Percentiles rank a stretch among this genome's conserved stretches.
These are phyloP conservation scores for Taphrina sp. DNA, from an alignment of 1,139 yeast species.

Conservation along the genomic window DNA sequence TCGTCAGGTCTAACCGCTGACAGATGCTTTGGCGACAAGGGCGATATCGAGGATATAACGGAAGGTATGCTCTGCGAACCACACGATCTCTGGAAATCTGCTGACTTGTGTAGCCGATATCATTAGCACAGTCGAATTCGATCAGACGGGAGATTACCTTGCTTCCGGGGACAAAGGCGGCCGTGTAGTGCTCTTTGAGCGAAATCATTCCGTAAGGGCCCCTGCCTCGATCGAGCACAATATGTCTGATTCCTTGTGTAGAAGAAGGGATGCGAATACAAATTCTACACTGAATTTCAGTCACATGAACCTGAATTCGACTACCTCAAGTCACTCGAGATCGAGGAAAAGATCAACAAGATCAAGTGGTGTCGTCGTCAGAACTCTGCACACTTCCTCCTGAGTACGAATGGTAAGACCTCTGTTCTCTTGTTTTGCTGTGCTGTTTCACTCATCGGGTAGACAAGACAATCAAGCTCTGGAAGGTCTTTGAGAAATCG, in stretches of 20 bases:
- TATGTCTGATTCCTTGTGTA: slow-evolving; percentile 4
- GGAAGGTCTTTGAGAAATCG: slow-evolving; percentile 93
- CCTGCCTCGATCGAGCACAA: not conserved
- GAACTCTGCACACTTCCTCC: slow-evolving; percentile 80
- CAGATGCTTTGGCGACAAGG: slow-evolving; percentile 93
- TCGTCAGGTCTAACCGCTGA: slow-evolving; percentile 54
- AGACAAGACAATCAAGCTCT: slow-evolving; percentile 93
- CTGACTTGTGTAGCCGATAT: slow-evolving; percentile 63
- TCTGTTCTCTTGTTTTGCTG: not conserved
- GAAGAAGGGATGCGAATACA: slow-evolving; percentile 86
- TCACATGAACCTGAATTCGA: slow-evolving; percentile 98
- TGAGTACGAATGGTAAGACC: slow-evolving; percentile 66
- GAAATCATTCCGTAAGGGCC: slow-evolving; percentile 57
- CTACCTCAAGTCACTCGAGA: slow-evolving; percentile 89
- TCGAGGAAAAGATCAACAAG: slow-evolving; percentile 96
- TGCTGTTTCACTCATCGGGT: not conserved
- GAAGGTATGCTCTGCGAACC: slow-evolving; percentile 56
- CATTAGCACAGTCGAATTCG: slow-evolving; percentile 95
- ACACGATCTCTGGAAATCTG: no score
- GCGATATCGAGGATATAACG: slow-evolving; percentile 91
- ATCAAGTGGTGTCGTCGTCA: slow-evolving; percentile 92
- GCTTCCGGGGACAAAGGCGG: slow-evolving; percentile 99
- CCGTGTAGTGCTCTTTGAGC: slow-evolving; percentile 89
- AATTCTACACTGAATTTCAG: slow-evolving; percentile 95
- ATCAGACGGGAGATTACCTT: slow-evolving; percentile 86